These are phyloP conservation scores for Myxozyma sirexii DNA, from an alignment of 805 yeast species.

Conservation along the genomic window DNA sequence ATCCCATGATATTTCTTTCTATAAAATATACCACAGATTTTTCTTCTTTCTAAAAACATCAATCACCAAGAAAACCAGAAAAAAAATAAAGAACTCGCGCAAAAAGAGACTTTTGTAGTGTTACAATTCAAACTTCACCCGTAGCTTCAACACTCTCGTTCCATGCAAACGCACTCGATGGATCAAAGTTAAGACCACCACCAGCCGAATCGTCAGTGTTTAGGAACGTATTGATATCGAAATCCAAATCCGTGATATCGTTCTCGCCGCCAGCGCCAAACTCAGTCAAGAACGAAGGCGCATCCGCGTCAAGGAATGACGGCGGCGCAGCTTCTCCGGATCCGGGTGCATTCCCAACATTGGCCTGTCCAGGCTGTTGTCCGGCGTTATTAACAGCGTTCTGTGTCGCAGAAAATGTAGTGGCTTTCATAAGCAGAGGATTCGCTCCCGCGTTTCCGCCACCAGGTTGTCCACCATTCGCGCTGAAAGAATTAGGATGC, in stretches of 20 bases:
- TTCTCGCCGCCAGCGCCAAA: slow-evolving; percentile 25
- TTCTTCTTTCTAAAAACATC: not conserved
- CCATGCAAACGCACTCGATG: slow-evolving; percentile 31
- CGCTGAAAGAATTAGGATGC: slow-evolving; percentile 29
- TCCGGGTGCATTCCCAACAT: not conserved
- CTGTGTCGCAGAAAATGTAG: slow-evolving; percentile 26
- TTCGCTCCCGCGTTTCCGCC: slow-evolving; percentile 3
- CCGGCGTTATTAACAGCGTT: not conserved
- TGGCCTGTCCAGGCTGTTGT: not conserved
- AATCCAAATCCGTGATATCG: slow-evolving; percentile 31
- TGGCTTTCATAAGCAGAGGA: slow-evolving; percentile 25
- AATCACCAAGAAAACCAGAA: slow-evolving; percentile 1
- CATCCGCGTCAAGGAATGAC: slow-evolving; percentile 26
- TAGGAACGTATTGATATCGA: slow-evolving; percentile 34
- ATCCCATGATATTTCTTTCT: too few relatives aligned
- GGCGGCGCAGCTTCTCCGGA: slow-evolving; percentile 11
- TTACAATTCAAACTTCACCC: slow-evolving; percentile 27
- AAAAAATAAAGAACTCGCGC: not conserved
- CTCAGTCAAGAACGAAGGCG: slow-evolving; percentile 28
- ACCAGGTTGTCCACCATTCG: not conserved
- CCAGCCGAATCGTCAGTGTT: slow-evolving; percentile 31
- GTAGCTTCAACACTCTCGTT: slow-evolving; percentile 36
- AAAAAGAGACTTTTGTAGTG: not conserved
- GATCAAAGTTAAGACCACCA: slow-evolving; percentile 31
- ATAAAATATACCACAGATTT: not conserved